Evolutionary conservation across 495 filamentous ascomycete genomes (phyloP), one percentile per base, ranked within the genome.

Genomic region (Achaetomiella virescens): DNA sequence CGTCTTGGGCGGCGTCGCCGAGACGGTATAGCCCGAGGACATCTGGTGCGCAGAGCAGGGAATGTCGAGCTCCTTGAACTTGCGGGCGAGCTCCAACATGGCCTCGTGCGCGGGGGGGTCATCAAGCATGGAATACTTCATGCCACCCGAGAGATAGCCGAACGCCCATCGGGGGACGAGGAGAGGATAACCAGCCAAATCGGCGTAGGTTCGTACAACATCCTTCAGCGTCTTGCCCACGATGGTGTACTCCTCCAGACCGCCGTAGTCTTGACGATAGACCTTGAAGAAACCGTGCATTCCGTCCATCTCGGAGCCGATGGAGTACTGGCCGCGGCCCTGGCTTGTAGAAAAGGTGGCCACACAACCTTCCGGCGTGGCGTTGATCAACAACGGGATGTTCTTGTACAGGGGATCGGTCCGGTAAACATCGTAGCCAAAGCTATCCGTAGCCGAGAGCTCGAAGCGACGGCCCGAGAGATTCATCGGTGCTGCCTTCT

Each of bases 391-490:
- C 0, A 88, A 74, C 0, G 85, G 84, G 37, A 86, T 83, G 56
- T 87, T 81, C 67, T 88, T 88, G 73, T 88, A 88, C 45, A 88
- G 72, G 14, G 85, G 84, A 65, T 88, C 85, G 41, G 83, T 82
- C 18, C 80, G 78, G 64, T 86, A 83, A 22, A 81, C 77, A 61
- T 88, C 84, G 67, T 88, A 88, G 18, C 81, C 55, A 86, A 87
- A 46, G 76, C 83, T 48, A 66, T 88, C 85, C 20, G 81, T 86
- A 9, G 83, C 83, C 4, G 82, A 79, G 46, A 88, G 75, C 37
- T 75, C 75, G 67, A 87, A 87, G 52, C 79, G 73, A 3, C 85
- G 80, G 41, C 81, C 81, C 7, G 73, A 80, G n/a, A 88, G 75
- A 61, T 88, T 77, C 82, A 88, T 86, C 0, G 85, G 85, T 1